Conservation (phyloP, 2,329 filamentous ascomycete genomes). For the Pseudogymnoascus sp. region DNA sequence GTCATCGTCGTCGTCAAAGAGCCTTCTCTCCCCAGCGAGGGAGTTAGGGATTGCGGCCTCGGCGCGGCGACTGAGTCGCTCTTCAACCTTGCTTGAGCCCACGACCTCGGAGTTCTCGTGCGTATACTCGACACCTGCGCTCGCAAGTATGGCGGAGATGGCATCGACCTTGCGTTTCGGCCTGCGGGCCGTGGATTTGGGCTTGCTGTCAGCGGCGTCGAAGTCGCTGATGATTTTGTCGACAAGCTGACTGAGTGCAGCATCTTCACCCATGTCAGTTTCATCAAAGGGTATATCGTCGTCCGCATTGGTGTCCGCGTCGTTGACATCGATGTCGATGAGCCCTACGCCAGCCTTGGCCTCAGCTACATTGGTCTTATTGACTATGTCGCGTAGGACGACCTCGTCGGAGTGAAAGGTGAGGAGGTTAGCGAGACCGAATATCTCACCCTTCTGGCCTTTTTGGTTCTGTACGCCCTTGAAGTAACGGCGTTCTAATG, state of each 20-base stretch:
- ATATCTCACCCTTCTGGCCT: conserved; percentile 83
- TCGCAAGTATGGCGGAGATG: conserved; percentile 78
- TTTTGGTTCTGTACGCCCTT: conserved; percentile 82
- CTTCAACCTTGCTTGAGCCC: conserved; percentile 86
- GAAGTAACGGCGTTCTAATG: conserved; percentile 88
- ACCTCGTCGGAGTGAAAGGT: conserved; percentile 71
- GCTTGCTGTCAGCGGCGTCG: conserved; percentile 33
- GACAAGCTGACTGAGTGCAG: conserved; percentile 65
- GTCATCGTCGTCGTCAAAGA: conserved; percentile 32
- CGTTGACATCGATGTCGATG: conserved; percentile 59
- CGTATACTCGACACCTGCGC: conserved; percentile 86
- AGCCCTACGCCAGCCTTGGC: conserved; percentile 76
- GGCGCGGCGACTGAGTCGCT: conserved; percentile 69
- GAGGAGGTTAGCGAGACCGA: conserved; percentile 81
- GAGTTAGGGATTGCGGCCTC: conserved; percentile 19
- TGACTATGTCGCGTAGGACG: conserved; percentile 87
- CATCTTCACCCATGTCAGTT: conserved; percentile 48
- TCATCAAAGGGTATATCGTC: conserved; percentile 37
- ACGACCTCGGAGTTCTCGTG: conserved; percentile 96
- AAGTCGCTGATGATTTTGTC: conserved; percentile 45
- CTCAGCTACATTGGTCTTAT: conserved; percentile 96
- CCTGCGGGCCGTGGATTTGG: conserved; percentile 25
- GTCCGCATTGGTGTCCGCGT: conserved; percentile 29
- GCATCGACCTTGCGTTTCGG: conserved; percentile 52
- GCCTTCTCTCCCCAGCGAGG: conserved; percentile 20